Evolutionary conservation across 768 basidiomycete species (phyloP).

Genomic region (Chlorophyllum brunneum): DNA sequence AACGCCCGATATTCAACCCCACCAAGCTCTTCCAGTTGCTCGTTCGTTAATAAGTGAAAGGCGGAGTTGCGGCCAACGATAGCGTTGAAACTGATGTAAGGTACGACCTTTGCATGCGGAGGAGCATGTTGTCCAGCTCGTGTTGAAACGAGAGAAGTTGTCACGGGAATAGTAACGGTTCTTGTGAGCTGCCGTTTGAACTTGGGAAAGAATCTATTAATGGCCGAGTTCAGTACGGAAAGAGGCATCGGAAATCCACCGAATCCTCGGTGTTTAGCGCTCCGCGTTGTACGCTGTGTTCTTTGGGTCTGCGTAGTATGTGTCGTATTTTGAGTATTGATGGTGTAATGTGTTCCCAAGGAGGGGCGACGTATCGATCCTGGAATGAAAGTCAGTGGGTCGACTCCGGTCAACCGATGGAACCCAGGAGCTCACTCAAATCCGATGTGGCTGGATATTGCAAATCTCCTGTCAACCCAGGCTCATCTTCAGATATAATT

Average conservation of each 20-base stretch:
- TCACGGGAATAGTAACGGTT: slow-evolving; percentile 73
- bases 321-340: slow-evolving; percentile 15
- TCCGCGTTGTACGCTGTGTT: slow-evolving; percentile 17
- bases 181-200: slow-evolving; percentile 53
- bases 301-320: slow-evolving; percentile 15
- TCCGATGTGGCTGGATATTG: neutral
- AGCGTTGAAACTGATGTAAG: slow-evolving; percentile 86
- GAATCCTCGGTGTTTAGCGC: slow-evolving; percentile 44
- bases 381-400: neutral
- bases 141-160: slow-evolving; percentile 54
- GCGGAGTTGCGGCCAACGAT: slow-evolving; percentile 79
- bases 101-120: slow-evolving; percentile 38
- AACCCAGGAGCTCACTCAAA: neutral
- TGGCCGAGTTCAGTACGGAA: slow-evolving; percentile 43
- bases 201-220: slow-evolving; percentile 61
- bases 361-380: slow-evolving; percentile 9
- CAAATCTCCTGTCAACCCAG: slow-evolving; percentile 6
- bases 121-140: slow-evolving; percentile 37
- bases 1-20: slow-evolving; percentile 91
- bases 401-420: neutral
- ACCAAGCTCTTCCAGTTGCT: slow-evolving; percentile 88
- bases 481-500: slow-evolving; percentile 13
- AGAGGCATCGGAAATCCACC: slow-evolving; percentile 77
- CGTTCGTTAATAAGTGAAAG: slow-evolving; percentile 65
- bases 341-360: slow-evolving; percentile 13